Percentiles rank a stretch among this genome's conserved stretches.
phyloP scores from a whole-genome alignment of 768 basidiomycete species.

The Agaricus blazei region DNA sequence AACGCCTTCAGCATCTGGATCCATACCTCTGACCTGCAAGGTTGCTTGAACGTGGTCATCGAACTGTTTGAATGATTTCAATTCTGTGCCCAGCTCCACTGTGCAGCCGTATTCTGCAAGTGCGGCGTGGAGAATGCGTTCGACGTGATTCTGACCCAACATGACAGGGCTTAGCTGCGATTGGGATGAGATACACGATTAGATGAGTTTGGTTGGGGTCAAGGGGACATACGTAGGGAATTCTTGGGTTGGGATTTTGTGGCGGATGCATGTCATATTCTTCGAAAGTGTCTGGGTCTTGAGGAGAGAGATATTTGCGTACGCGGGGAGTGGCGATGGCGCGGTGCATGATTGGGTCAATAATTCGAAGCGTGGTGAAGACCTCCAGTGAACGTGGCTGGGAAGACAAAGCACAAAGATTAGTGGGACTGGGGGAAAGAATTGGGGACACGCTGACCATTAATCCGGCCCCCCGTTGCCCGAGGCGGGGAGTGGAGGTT shows the following conservation, averaged over 20 bases:
- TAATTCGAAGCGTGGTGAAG: constrained; percentile 32
- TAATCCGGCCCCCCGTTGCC: constrained; percentile 16
- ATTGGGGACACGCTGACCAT: constrained; percentile 22
- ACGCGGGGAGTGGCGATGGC: constrained; percentile 20
- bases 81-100: constrained; percentile 42
- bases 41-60: constrained; percentile 30
- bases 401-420: not conserved
- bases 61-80: constrained; percentile 36
- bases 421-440: not conserved
- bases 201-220: not conserved
- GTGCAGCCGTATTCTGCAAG: constrained; percentile 25
- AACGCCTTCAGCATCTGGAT: constrained; percentile 15
- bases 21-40: constrained; percentile 21
- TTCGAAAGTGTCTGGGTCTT: constrained; percentile 17
- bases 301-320: constrained; percentile 30
- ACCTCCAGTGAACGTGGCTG: constrained; percentile 30
- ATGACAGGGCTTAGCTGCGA: constrained; percentile 26
- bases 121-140: constrained; percentile 31
- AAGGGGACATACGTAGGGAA: constrained; percentile 25
- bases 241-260: constrained; percentile 24
- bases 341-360: constrained; percentile 30
- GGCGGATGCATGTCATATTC: constrained; percentile 29
- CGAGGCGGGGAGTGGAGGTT: constrained; percentile 7
- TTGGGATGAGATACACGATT: not conserved
- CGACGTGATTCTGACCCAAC: constrained; percentile 30